Evolutionary conservation across 768 basidiomycete species (phyloP).

Genomic region (Pulveroboletus sp.): DNA sequence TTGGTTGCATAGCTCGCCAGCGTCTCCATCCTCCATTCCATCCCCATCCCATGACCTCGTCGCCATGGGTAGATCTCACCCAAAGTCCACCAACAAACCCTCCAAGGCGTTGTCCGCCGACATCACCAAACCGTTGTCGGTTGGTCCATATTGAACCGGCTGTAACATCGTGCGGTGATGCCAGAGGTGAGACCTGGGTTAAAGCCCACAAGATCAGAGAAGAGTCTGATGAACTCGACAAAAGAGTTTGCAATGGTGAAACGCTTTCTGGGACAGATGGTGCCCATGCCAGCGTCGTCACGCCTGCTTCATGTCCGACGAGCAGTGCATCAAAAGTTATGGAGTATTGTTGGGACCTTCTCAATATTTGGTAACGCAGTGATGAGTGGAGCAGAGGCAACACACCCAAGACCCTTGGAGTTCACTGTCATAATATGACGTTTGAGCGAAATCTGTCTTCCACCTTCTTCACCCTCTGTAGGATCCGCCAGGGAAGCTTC

Average conservation of each 20-base stretch:
- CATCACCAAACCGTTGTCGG: constrained; percentile 85
- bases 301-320: constrained; percentile 91
- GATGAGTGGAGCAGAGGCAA: constrained; percentile 24
- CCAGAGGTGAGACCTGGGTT: constrained; percentile 41
- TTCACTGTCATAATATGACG: constrained; percentile 74
- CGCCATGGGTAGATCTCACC: constrained; percentile 45
- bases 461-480: constrained; percentile 71
- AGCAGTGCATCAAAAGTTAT: constrained; percentile 92
- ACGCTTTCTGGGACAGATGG: constrained; percentile 32
- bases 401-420: constrained; percentile 26
- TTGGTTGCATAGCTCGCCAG: constrained; percentile 50
- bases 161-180: constrained; percentile 36
- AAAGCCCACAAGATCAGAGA: constrained; percentile 95
- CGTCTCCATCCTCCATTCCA: constrained; percentile 95
- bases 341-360: constrained; percentile 53
- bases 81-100: constrained; percentile 92
- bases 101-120: constrained; percentile 85
- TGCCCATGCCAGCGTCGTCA: constrained; percentile 87
- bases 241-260: constrained; percentile 44
- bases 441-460: constrained; percentile 84
- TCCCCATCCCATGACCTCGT: constrained; percentile 76
- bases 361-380: not conserved
- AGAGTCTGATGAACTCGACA: constrained; percentile 95
- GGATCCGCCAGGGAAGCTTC: constrained; percentile 75
- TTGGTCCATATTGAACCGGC: constrained; percentile 79